phyloP scores from a whole-genome alignment of 2,329 filamentous ascomycete genomes.

The Lasiodiplodia gonubiensis region DNA sequence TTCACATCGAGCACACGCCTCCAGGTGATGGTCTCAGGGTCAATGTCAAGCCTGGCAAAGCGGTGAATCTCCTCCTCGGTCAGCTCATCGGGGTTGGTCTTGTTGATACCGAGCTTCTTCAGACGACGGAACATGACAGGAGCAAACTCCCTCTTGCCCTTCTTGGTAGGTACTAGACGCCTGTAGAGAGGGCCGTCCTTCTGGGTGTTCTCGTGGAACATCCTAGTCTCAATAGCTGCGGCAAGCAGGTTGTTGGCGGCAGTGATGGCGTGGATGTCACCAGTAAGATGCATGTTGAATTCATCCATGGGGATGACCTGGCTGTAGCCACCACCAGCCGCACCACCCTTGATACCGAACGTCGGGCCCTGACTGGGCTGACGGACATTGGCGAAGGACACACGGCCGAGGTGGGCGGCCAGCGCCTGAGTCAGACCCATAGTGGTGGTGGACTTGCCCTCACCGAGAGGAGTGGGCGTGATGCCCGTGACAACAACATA shows the following conservation, averaged over 20 bases:
- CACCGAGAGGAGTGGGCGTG: slow-evolving; percentile 92
- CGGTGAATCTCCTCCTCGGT: slow-evolving; percentile 85
- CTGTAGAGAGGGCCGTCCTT: slow-evolving; percentile 88
- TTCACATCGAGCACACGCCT: slow-evolving; percentile 95
- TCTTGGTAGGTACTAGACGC: slow-evolving; percentile 86
- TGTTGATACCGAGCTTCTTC: slow-evolving; percentile 94
- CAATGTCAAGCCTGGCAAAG: slow-evolving; percentile 95
- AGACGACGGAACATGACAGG: slow-evolving; percentile 91
- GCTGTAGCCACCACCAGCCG: slow-evolving; percentile 95
- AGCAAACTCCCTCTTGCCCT: slow-evolving; percentile 83
- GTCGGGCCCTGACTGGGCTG: slow-evolving; percentile 97
- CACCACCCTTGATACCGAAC: slow-evolving; percentile 98
- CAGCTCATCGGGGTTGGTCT: slow-evolving; percentile 89
- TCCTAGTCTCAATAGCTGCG: slow-evolving; percentile 94
- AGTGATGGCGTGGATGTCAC: slow-evolving; percentile 96
- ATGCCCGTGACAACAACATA: slow-evolving; percentile 96
- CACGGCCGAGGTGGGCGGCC: slow-evolving; percentile 82
- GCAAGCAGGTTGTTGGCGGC: slow-evolving; percentile 97
- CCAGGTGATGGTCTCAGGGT: slow-evolving; percentile 97
- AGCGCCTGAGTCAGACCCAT: slow-evolving; percentile 94
- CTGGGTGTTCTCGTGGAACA: slow-evolving; percentile 97
- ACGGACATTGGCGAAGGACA: slow-evolving; percentile 95
- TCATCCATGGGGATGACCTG: slow-evolving; percentile 99
- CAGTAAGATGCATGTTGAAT: slow-evolving; percentile 97
- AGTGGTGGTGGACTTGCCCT: slow-evolving; percentile 98